A percentile compares a stretch with the other conserved stretches of the same genome.
phyloP scores from a whole-genome alignment of 257 asterid species.

The Scutellaria minor region DNA sequence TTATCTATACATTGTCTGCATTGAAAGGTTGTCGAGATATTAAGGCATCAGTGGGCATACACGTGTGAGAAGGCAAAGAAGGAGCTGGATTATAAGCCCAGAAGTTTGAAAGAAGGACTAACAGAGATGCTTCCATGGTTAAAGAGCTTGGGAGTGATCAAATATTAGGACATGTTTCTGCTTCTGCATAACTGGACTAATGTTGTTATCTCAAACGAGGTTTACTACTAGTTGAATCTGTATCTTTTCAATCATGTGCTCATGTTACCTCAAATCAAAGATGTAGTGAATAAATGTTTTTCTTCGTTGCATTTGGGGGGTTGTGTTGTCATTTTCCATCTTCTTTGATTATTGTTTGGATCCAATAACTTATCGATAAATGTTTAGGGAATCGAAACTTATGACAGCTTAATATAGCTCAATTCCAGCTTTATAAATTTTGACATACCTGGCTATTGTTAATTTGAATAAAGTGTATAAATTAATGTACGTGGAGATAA shows the following conservation, averaged over 20 bases:
- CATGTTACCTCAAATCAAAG: not conserved
- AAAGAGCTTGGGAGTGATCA: slow-evolving; percentile 67
- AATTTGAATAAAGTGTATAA: no score
- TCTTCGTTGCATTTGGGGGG: no score
- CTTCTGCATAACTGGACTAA: not conserved
- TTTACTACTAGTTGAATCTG: not conserved
- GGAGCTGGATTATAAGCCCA: slow-evolving; percentile 79
- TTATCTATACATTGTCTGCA: not conserved
- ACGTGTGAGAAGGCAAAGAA: slow-evolving; percentile 78
- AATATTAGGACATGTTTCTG: slow-evolving; percentile 43
- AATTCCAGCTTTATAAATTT: no score
- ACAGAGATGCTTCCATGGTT: slow-evolving; percentile 88
- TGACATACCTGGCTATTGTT: no score
- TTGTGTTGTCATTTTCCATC: no score
- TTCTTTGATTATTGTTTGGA: no score
- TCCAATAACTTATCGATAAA: no score
- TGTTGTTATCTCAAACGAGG: not conserved
- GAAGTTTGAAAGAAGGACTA: slow-evolving; percentile 82
- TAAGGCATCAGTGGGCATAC: slow-evolving; percentile 89
- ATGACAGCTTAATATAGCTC: no score
- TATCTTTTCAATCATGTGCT: not conserved
- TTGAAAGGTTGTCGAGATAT: slow-evolving; percentile 62
- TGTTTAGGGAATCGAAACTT: no score
- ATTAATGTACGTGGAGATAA: no score
- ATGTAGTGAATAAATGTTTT: not conserved